Conservation (phyloP, 2,329 filamentous ascomycete species). For the Fusarium odoratissimum region DNA sequence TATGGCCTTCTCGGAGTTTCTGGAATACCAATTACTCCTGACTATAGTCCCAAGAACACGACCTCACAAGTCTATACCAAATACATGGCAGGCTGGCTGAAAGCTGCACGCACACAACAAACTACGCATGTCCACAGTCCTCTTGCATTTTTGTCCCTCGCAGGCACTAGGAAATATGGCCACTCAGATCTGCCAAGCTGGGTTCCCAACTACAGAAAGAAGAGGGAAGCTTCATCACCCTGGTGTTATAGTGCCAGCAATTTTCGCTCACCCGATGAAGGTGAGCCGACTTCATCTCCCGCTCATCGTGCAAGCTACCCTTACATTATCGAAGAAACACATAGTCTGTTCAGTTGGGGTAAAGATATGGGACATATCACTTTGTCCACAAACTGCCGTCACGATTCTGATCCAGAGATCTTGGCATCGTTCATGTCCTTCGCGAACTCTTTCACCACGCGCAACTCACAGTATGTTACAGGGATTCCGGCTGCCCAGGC, state of each 20-base stretch:
- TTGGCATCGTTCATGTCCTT: slow-evolving; percentile 9
- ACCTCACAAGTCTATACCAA: slow-evolving; percentile 7
- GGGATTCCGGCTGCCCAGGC: slow-evolving; percentile 1
- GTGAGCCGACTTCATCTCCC: not conserved
- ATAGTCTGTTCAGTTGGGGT: not conserved
- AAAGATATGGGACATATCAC: not conserved
- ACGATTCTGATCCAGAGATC: not conserved
- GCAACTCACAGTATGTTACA: not conserved
- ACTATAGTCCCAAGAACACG: slow-evolving; percentile 3
- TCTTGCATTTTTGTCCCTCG: slow-evolving; percentile 7
- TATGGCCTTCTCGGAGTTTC: slow-evolving; percentile 19
- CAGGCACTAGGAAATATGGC: not conserved
- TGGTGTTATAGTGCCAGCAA: slow-evolving; percentile 1
- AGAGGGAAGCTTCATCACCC: not conserved
- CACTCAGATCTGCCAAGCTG: slow-evolving; percentile 4
- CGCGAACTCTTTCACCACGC: slow-evolving; percentile 6
- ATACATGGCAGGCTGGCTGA: slow-evolving; percentile 3
- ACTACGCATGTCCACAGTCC: not conserved
- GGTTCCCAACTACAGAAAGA: not conserved
- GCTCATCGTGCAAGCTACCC: not conserved
- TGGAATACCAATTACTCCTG: not conserved
- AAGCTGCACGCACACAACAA: not conserved
- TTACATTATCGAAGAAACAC: not conserved
- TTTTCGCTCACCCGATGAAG: not conserved
- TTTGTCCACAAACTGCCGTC: not conserved